Conservation (phyloP, 345 rosid species). For the Populus simonii region DNA sequence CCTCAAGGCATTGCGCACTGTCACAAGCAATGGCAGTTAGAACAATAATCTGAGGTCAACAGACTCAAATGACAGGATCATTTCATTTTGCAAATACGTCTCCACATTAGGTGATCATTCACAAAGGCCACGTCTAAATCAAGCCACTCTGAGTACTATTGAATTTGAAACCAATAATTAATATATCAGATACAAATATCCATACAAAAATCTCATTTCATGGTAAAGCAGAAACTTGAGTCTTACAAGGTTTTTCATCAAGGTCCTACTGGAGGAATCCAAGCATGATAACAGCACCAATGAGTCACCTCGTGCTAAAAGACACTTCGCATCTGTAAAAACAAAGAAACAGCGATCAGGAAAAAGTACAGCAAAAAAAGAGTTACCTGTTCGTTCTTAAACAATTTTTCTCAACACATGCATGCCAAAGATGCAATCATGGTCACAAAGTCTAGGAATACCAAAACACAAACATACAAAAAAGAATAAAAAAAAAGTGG, state of each 20-base stretch:
- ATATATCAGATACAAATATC: not conserved
- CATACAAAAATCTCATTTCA: conserved; percentile 6
- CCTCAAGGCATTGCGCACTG: too few species aligned
- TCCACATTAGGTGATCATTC: too few species aligned
- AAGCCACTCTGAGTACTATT: too few species aligned
- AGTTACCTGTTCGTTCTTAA: not conserved
- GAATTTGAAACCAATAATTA: not conserved
- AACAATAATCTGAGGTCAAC: too few species aligned
- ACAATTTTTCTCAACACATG: not conserved
- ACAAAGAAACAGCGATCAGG: not conserved
- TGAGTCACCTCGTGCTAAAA: not conserved
- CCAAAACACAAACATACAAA: not conserved
- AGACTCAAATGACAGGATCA: too few species aligned
- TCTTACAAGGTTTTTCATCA: conserved; percentile 4
- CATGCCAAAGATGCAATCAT: not conserved
- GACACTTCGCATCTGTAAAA: not conserved
- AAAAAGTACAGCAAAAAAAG: not conserved
- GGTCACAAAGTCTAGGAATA: not conserved
- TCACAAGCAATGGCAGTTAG: too few species aligned
- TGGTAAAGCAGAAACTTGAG: not conserved
- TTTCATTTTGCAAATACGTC: too few species aligned
- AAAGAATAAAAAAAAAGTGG: not conserved
- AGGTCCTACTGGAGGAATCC: not conserved
- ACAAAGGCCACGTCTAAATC: too few species aligned
- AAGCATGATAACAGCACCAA: conserved; percentile 1